A percentile compares a stretch with the other conserved stretches of the same genome.
These are phyloP conservation scores for Leishmania gerbilli DNA, from an alignment of 208 protist genomes.

Conservation along the genomic window DNA sequence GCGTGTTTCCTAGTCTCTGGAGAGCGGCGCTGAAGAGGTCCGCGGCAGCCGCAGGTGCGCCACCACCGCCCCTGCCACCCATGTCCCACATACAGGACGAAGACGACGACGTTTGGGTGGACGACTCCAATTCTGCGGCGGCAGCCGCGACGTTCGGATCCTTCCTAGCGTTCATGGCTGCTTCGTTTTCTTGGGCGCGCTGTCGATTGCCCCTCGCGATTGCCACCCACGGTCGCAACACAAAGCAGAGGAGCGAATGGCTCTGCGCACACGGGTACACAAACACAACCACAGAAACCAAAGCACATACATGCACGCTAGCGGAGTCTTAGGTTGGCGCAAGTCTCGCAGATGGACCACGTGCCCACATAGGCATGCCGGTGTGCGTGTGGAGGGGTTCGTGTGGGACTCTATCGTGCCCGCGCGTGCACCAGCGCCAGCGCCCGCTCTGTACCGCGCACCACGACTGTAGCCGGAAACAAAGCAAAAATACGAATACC, in stretches of 20 bases:
- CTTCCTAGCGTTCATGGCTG: background rate
- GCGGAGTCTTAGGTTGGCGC: background rate
- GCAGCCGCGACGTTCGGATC: background rate
- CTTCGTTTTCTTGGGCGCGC: background rate
- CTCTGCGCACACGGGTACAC: background rate
- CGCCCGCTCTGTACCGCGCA: background rate
- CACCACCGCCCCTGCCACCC: background rate
- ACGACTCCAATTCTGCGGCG: background rate
- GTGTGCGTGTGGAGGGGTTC: background rate
- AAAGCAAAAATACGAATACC: background rate
- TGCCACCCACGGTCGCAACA: background rate
- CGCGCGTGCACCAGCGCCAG: background rate
- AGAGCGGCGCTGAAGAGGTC: slow-evolving; percentile 12
- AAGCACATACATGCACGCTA: background rate
- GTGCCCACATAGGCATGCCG: background rate
- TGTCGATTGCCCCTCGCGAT: background rate
- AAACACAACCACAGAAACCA: background rate
- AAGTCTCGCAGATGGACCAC: background rate
- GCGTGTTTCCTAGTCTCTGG: slow-evolving; percentile 1
- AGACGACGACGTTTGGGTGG: background rate
- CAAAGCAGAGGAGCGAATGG: background rate
- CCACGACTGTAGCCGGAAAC: background rate
- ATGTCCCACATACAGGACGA: slow-evolving; percentile 4
- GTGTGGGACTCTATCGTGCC: background rate
- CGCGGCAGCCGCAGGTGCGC: background rate